Conservation (phyloP, 371 early-diverging fungal species). For the Coemansia sp. region DNA sequence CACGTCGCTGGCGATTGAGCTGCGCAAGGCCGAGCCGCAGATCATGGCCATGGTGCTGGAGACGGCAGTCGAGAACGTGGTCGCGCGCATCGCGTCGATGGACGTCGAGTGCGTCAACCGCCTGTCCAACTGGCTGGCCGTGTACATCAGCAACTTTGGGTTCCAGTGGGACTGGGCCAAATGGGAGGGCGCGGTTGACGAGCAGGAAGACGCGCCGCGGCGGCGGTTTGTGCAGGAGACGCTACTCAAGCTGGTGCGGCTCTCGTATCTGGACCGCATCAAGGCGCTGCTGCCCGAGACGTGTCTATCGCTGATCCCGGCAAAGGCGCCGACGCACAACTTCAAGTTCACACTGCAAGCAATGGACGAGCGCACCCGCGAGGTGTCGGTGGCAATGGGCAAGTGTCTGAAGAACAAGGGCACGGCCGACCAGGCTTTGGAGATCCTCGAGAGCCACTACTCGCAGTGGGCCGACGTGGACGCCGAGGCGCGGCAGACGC, state of each 20-base stretch:
- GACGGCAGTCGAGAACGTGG: slow-evolving; percentile 25
- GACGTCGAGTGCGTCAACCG: slow-evolving; percentile 86
- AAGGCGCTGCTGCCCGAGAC: slow-evolving; percentile 71
- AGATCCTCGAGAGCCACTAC: slow-evolving; percentile 56
- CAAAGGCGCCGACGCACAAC: slow-evolving; percentile 63
- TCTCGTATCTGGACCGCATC: slow-evolving; percentile 89
- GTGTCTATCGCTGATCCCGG: slow-evolving; percentile 63
- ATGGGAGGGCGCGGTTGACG: slow-evolving; percentile 58
- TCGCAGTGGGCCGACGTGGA: slow-evolving; percentile 51
- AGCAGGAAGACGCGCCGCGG: slow-evolving; percentile 24
- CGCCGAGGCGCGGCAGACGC: slow-evolving; percentile 54
- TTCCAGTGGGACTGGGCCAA: slow-evolving; percentile 89
- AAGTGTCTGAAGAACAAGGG: slow-evolving; percentile 63
- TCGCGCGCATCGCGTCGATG: slow-evolving; percentile 32
- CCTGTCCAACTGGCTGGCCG: slow-evolving; percentile 83
- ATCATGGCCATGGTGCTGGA: slow-evolving; percentile 30
- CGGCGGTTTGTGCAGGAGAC: slow-evolving; percentile 75
- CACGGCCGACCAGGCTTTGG: slow-evolving; percentile 63
- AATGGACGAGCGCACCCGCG: slow-evolving; percentile 54
- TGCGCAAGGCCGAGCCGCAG: slow-evolving; percentile 63
- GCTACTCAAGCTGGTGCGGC: slow-evolving; percentile 71
- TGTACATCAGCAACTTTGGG: slow-evolving; percentile 90
- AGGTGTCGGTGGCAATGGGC: slow-evolving; percentile 61
- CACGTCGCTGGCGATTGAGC: slow-evolving; percentile 76
- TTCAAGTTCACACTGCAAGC: slow-evolving; percentile 65